Evolutionary conservation across 371 early-diverging fungal genomes (phyloP), one percentile per base, ranked within the genome.

Genomic region (Rhizomucor pusillus): DNA sequence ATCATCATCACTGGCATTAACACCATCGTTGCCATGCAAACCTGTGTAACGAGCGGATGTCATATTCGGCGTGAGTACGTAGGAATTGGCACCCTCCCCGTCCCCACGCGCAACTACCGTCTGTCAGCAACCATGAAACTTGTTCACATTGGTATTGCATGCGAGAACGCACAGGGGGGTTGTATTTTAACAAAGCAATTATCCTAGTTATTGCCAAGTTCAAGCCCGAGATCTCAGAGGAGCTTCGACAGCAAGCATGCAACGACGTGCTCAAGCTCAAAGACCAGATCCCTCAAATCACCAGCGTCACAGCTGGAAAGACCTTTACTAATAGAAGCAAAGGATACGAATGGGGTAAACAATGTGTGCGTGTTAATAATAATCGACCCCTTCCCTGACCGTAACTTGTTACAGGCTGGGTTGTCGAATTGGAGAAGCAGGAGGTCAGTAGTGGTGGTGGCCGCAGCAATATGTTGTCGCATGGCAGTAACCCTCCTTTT

Each of bases 151-250:
- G 73, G 73, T 73, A 66, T 59, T 13, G 5, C 47, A 40, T 9
- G 46, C 22, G 34, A 20, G 11, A 12, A 3, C 35, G 13, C 14
- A n/a, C n/a, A n/a, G n/a, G n/a, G n/a, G 12, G 14, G 5, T 36
- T 34, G 0, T 43, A 13, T 22, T 13, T 48, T 51, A 5, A 25
- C 20, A 11, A n/a, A n/a, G n/a, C n/a, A n/a, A n/a, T n/a, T n/a
- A n/a, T n/a, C n/a, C n/a, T n/a, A 77, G 77, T 77, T 16, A 56
- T 73, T 57, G 73, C 67, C 22, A 77, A 77, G 29, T 77, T 77
- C 49, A 77, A 77, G 52, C 57, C 69, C 55, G 71, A 67, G 45
- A 58, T 73, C 20, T 50, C 50, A 14, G 69, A 77, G 19, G 57
- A 40, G 3, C 45, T 46, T 20, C 50, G 54, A 20, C 49, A 59